Evolutionary conservation across 2,329 filamentous ascomycete species (phyloP).

Genomic region (Paecilomyces niveus): DNA sequence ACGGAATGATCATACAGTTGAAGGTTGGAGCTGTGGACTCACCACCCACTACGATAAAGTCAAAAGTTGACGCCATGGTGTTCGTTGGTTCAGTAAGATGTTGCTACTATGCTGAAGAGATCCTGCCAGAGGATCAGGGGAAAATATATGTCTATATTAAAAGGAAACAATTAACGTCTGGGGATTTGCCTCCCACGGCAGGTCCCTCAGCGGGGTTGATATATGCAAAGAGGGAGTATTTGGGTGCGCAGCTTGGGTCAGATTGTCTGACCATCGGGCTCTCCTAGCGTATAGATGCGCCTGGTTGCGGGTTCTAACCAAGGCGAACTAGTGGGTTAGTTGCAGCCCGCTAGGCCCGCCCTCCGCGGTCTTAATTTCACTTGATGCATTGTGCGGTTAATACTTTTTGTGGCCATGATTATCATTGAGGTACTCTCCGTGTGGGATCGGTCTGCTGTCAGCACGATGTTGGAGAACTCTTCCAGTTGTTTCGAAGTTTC

Average conservation of each 20-base stretch:
- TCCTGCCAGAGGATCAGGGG: neutral
- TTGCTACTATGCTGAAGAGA: neutral
- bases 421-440: neutral
- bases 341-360: neutral
- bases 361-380: neutral
- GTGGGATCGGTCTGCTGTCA: neutral
- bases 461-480: neutral
- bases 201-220: neutral
- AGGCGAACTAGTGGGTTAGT: neutral
- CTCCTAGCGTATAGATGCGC: neutral
- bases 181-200: neutral
- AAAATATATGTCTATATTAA: neutral
- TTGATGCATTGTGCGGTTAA: neutral
- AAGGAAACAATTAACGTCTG: neutral
- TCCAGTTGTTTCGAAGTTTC: neutral
- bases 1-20: neutral
- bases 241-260: neutral
- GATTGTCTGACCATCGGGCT: neutral
- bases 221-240: neutral
- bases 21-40: constrained; percentile 5
- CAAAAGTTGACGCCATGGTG: constrained; percentile 8
- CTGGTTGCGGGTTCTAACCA: neutral
- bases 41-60: constrained; percentile 39
- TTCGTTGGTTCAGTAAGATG: neutral
- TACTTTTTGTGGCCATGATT: neutral